Evolutionary conservation across 2,329 filamentous ascomycete genomes (phyloP).

Genomic region (Neospermospora avenae): DNA sequence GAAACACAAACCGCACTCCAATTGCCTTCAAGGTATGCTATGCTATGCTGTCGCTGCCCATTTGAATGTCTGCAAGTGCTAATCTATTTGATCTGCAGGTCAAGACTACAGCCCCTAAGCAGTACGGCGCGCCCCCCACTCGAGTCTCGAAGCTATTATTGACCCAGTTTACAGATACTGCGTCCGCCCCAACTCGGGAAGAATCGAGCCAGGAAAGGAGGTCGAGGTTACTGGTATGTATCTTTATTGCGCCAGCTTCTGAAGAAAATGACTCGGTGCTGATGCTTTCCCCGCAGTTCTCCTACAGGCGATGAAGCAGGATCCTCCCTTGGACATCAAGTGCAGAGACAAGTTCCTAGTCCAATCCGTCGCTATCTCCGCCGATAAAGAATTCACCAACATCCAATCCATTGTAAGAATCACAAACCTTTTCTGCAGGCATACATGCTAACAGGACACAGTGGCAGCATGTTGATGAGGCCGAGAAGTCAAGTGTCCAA

Average conservation of each 20-base stretch:
- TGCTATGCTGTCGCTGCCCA: conserved; percentile 17
- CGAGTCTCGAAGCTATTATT: conserved; percentile 18
- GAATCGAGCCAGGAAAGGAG: conserved; percentile 84
- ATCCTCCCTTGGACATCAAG: conserved; percentile 79
- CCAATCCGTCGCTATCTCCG: conserved; percentile 80
- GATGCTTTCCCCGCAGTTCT: conserved; percentile 59
- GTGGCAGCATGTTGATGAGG: conserved; percentile 71
- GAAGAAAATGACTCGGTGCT: conserved; percentile 15
- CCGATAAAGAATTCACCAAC: conserved; percentile 79
- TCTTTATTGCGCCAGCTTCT: not conserved
- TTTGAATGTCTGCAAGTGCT: not conserved
- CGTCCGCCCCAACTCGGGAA: conserved; percentile 93
- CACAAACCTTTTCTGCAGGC: not conserved
- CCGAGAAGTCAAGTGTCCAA: conserved; percentile 72
- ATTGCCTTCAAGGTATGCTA: conserved; percentile 67
- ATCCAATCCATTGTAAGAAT: conserved; percentile 72
- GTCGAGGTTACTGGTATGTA: conserved; percentile 87
- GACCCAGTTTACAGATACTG: conserved; percentile 69
- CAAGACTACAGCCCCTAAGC: conserved; percentile 98
- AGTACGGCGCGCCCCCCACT: conserved; percentile 58
- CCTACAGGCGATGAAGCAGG: conserved; percentile 96
- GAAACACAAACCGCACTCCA: conserved; percentile 59
- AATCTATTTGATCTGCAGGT: conserved; percentile 54
- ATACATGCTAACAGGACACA: conserved; percentile 15
- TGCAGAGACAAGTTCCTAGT: conserved; percentile 98